Percentiles rank a stretch among this genome's conserved stretches.
phyloP scores from a whole-genome alignment of 2,329 filamentous ascomycete species.

The Lomentospora prolificans region DNA sequence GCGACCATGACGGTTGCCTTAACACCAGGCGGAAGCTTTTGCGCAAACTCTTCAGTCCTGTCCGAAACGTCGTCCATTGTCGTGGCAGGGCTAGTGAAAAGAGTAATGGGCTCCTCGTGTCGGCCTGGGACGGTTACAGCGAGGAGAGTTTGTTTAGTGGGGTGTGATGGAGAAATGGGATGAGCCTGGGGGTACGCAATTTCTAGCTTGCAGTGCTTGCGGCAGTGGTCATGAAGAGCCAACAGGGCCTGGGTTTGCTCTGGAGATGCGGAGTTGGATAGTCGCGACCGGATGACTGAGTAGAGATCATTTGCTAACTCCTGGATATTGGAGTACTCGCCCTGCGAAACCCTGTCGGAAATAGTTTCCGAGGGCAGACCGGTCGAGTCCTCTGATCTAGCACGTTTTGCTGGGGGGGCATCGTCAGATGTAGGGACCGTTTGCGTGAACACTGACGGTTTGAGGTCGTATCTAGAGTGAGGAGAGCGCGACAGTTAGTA shows the following conservation, averaged over 20 bases:
- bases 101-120: background rate
- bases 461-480: conserved; percentile 38
- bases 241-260: background rate
- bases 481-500: background rate
- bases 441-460: conserved; percentile 3
- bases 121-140: background rate
- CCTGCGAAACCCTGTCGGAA: conserved; percentile 41
- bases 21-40: background rate
- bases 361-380: conserved; percentile 31
- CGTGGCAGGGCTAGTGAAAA: background rate
- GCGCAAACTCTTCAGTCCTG: background rate
- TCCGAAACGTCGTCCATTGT: background rate
- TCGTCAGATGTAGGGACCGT: conserved; percentile 20
- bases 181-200: background rate
- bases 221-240: background rate
- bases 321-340: conserved; percentile 50
- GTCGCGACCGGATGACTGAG: conserved; percentile 34
- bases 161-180: background rate
- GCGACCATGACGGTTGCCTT: background rate
- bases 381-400: conserved; percentile 39
- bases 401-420: conserved; percentile 50
- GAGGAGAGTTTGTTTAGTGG: background rate
- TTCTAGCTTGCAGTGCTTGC: background rate
- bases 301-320: conserved; percentile 53
- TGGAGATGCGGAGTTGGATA: conserved; percentile 25